Percentiles rank a stretch among this genome's conserved stretches.
Conservation (phyloP, 2,329 filamentous ascomycete species). For the Pestalotiopsis sp. region DNA sequence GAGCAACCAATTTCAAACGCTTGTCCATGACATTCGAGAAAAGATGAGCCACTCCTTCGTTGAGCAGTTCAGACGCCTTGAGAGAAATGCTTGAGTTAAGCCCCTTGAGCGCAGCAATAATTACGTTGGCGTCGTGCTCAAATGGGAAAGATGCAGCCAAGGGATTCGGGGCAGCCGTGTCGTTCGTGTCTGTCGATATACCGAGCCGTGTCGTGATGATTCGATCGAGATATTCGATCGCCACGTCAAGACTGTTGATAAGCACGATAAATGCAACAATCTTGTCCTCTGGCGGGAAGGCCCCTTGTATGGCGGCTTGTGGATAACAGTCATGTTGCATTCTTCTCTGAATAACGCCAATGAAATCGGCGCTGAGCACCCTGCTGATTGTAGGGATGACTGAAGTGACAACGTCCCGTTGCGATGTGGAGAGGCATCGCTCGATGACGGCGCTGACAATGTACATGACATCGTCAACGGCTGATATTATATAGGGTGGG, state of each 20-base stretch:
- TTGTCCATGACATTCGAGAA: slow-evolving; percentile 87
- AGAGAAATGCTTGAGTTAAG: slow-evolving; percentile 73
- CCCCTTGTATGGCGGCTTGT: slow-evolving; percentile 75
- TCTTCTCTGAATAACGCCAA: slow-evolving; percentile 95
- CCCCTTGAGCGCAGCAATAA: slow-evolving; percentile 67
- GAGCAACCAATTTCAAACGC: slow-evolving; percentile 80
- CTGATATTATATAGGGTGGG: slow-evolving; percentile 89
- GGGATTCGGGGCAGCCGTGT: slow-evolving; percentile 40
- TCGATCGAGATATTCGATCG: slow-evolving; percentile 85
- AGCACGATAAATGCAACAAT: slow-evolving; percentile 89
- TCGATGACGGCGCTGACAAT: slow-evolving; percentile 93
- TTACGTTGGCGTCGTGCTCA: slow-evolving; percentile 71
- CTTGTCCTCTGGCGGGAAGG: slow-evolving; percentile 83
- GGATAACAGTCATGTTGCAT: slow-evolving; percentile 97
- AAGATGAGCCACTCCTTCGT: slow-evolving; percentile 82
- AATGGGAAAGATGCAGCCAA: slow-evolving; percentile 78
- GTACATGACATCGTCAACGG: slow-evolving; percentile 99
- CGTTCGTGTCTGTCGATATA: slow-evolving; percentile 38
- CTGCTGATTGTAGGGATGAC: slow-evolving; percentile 79
- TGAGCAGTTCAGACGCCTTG: slow-evolving; percentile 81
- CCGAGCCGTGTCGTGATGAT: slow-evolving; percentile 75
- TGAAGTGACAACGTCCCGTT: slow-evolving; percentile 74
- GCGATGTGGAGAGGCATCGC: slow-evolving; percentile 83
- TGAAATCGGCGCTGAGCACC: slow-evolving; percentile 85
- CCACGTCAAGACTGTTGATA: slow-evolving; percentile 93